These are phyloP conservation scores for Rosa rugosa DNA, from an alignment of 306 rosid genomes.

Conservation along the genomic window DNA sequence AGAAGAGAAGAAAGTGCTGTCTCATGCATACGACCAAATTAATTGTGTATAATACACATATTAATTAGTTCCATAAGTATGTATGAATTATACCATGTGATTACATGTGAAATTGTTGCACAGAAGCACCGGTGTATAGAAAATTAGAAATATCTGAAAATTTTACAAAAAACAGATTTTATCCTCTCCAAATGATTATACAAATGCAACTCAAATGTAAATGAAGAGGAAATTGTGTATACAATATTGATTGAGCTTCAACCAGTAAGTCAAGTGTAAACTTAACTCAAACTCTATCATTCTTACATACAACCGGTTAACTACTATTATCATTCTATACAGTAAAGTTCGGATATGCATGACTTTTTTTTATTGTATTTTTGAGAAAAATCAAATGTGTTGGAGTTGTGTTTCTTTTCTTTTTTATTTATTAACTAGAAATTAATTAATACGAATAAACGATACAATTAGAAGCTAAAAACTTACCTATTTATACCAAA, in stretches of 20 bases:
- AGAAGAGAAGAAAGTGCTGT: background rate
- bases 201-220: background rate
- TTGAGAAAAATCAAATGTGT: too few relatives aligned
- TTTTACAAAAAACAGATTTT: background rate
- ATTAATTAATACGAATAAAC: too few relatives aligned
- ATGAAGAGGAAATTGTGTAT: background rate
- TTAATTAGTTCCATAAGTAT: background rate
- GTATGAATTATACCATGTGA: background rate
- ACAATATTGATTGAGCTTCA: background rate
- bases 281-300: too few relatives aligned
- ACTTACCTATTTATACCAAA: too few relatives aligned
- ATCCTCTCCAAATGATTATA: background rate
- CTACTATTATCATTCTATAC: too few relatives aligned
- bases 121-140: background rate
- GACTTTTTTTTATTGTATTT: too few relatives aligned
- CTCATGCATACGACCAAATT: background rate
- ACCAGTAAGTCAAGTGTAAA: too few relatives aligned
- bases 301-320: too few relatives aligned
- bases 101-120: background rate
- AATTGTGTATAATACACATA: background rate
- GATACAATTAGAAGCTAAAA: too few relatives aligned
- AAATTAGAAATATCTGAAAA: background rate
- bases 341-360: too few relatives aligned
- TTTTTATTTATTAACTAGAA: too few relatives aligned
- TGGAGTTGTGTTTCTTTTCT: too few relatives aligned